These are phyloP conservation scores for Mycena sanguinolenta DNA, from an alignment of 768 basidiomycete genomes.

Conservation along the genomic window DNA sequence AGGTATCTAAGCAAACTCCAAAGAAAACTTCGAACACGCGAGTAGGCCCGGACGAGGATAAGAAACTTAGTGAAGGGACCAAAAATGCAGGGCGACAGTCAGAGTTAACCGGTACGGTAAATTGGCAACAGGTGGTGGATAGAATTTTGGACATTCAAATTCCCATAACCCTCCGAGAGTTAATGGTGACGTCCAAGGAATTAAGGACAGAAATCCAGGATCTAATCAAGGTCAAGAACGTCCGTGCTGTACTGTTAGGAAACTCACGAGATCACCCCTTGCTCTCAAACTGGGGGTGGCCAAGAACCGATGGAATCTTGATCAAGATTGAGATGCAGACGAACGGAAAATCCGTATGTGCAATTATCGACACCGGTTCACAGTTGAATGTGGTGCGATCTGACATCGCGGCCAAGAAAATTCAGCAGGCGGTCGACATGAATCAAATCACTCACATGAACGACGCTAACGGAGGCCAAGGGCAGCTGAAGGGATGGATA, in stretches of 20 bases:
- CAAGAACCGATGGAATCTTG: conserved; percentile 11
- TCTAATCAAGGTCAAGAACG: too few relatives aligned
- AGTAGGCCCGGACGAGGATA: too few relatives aligned
- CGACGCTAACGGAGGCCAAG: conserved; percentile 47
- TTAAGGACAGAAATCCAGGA: too few relatives aligned
- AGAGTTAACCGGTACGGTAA: too few relatives aligned
- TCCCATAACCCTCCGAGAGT: too few relatives aligned
- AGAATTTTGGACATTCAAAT: too few relatives aligned
- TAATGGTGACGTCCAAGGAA: too few relatives aligned
- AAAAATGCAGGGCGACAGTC: too few relatives aligned
- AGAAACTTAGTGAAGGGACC: too few relatives aligned
- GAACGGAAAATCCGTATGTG: conserved; percentile 21
- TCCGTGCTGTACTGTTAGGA: neutral
- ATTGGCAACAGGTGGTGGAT: too few relatives aligned
- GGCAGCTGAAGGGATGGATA: conserved; percentile 37
- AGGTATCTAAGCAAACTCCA: too few relatives aligned
- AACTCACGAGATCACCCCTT: neutral
- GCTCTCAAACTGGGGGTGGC: neutral
- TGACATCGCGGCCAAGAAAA: conserved; percentile 11
- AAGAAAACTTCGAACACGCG: too few relatives aligned
- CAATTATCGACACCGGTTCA: conserved; percentile 32
- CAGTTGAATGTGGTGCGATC: conserved; percentile 25
- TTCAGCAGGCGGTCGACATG: conserved; percentile 34
- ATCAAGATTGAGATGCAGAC: conserved; percentile 35
- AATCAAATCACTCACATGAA: conserved; percentile 25